These are phyloP conservation scores for Ligustrum vulgare DNA, from an alignment of 257 asterid species.

Conservation along the genomic window DNA sequence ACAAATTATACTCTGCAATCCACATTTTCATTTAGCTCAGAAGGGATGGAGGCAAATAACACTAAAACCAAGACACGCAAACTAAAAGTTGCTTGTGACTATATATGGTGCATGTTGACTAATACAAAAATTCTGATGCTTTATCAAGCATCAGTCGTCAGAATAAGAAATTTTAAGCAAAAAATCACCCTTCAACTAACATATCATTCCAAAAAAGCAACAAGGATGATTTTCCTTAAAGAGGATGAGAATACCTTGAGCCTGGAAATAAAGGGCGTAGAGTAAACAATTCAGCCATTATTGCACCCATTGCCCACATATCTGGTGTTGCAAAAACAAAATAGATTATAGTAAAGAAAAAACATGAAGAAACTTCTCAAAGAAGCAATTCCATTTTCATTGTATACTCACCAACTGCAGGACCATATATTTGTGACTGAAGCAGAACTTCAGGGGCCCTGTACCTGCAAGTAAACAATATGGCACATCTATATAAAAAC, in stretches of 20 bases:
- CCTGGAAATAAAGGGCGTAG: constrained; percentile 96
- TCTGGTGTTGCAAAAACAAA: constrained; percentile 38
- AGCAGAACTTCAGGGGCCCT: constrained; percentile 98
- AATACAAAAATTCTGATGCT: neutral
- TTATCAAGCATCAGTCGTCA: neutral
- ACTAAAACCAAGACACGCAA: neutral
- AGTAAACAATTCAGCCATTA: constrained; percentile 84
- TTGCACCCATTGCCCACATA: constrained; percentile 99
- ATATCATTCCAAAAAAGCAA: constrained; percentile 5
- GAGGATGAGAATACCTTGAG: constrained; percentile 52
- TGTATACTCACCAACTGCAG: constrained; percentile 80
- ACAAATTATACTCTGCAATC: neutral
- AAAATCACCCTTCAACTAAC: neutral
- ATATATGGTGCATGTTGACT: neutral
- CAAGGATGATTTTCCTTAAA: neutral
- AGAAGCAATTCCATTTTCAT: neutral
- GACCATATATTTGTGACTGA: constrained; percentile 76
- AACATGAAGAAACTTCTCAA: neutral
- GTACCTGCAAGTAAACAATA: constrained; percentile 60
- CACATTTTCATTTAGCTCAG: neutral
- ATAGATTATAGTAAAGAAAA: neutral
- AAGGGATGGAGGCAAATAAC: neutral
- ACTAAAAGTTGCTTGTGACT: neutral
- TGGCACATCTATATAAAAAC: neutral
- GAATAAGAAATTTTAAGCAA: neutral